Evolutionary conservation across 345 rosid species (phyloP), one percentile per base, ranked within the genome.

Genomic region (Corymbia maculata): DNA sequence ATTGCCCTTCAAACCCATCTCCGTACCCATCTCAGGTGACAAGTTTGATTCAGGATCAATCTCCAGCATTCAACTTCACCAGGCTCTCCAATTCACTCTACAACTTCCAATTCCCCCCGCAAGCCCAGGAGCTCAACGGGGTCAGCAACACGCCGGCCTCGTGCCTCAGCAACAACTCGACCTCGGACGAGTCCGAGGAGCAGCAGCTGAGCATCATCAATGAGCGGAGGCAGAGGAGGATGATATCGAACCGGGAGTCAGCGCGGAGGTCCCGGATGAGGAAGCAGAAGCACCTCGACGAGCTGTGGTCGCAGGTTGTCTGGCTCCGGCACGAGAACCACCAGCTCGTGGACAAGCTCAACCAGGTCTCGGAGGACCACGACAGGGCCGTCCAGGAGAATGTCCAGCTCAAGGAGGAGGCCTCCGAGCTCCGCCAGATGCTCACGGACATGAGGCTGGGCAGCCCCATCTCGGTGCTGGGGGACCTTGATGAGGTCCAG

Each of bases 231-330:
- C 90, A 82, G 86, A 86, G 90, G 88, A 57, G 90, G 88, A 89
- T 89, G 90, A 86, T 89, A 79, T 89, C 90, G 24, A 89, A 89
- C 86, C 52, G 90, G 86, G 90, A 89, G 59, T 89, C 90, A 4
- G 90, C 90, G 1, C 66, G 90, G 57, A 80, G 90, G 26, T 89
- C 90, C 61, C 86, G 90, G 79, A 89, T 89, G 88, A 55, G 90
- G 84, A 89, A 89, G 88, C 90, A 89, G 86, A 86, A 86, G 80
- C 90, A 89, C 86, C 88, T 89, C 15, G 88, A 89, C 64, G 90
- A 89, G 90, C 90, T 89, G n/a, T 89, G 90, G 90, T 89, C 90
- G 22, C 90, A 89, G 90, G 90, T 89, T 4, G 90, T 89, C 53
- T 89, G 88, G 88, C 88, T 89, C 21, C 51, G 86, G 88, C 85